These are phyloP conservation scores for Przewalskia tangutica DNA, from an alignment of 257 asterid species.

Conservation along the genomic window DNA sequence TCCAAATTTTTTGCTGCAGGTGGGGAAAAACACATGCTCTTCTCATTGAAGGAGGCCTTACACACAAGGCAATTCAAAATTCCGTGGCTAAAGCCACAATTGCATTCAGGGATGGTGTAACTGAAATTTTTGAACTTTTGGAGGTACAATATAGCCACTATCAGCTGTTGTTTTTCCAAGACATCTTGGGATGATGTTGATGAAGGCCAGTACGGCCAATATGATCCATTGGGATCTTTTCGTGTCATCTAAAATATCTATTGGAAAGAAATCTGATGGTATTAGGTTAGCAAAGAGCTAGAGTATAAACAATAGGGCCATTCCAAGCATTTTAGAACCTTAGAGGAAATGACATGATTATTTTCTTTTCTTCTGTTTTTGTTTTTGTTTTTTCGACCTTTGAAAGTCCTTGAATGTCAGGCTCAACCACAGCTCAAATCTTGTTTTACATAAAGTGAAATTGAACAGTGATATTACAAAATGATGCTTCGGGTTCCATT, in stretches of 20 bases:
- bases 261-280: background rate
- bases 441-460: background rate
- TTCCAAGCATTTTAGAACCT: background rate
- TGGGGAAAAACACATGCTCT: conserved; percentile 89
- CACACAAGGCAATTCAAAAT: conserved; percentile 47
- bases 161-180: background rate
- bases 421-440: background rate
- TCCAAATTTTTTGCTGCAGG: conserved; percentile 37
- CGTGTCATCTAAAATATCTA: background rate
- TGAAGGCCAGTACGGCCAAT: background rate
- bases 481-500: background rate
- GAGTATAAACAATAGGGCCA: background rate
- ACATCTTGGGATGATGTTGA: conserved; percentile 14
- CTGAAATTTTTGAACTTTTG: conserved; percentile 75
- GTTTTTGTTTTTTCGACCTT: background rate
- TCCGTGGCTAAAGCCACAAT: conserved; percentile 68
- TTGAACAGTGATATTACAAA: background rate
- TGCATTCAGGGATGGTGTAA: conserved; percentile 76
- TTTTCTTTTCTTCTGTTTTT: background rate
- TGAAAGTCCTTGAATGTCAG: background rate
- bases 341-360: background rate
- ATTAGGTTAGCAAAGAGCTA: background rate
- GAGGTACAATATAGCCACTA: conserved; percentile 42
- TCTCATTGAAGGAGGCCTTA: conserved; percentile 86
- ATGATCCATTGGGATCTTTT: background rate